phyloP scores from a whole-genome alignment of 2,329 filamentous ascomycete genomes.

The Didymellaceae sp. region DNA sequence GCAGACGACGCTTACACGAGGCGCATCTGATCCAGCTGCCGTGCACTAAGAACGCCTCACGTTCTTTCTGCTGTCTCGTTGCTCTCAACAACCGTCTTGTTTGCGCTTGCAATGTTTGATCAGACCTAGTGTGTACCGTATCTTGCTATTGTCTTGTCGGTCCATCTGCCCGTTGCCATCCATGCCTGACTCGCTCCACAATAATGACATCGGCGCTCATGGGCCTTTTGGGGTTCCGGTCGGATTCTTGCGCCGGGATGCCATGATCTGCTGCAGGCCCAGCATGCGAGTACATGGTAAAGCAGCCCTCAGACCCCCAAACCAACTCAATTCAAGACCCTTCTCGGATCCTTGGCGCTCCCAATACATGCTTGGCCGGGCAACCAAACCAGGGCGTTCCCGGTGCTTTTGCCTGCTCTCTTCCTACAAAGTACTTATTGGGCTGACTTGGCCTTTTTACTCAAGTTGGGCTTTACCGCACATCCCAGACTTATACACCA shows the following conservation, averaged over 20 bases:
- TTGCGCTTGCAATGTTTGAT: too few relatives aligned
- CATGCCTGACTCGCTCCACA: conserved; percentile 4
- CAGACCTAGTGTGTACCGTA: too few relatives aligned
- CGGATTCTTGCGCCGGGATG: background rate
- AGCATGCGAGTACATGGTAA: background rate
- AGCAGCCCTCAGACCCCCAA: background rate
- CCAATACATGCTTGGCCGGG: background rate
- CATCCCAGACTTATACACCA: background rate
- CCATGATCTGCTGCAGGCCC: conserved; percentile 1
- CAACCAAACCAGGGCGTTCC: background rate
- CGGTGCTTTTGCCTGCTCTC: background rate
- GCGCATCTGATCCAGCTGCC: background rate
- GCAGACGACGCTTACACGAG: conserved; percentile 5
- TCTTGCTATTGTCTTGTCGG: too few relatives aligned
- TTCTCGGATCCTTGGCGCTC: background rate
- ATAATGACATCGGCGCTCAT: conserved; percentile 4
- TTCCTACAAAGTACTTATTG: background rate
- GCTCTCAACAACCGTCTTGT: background rate
- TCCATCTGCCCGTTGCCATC: background rate
- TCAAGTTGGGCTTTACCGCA: background rate
- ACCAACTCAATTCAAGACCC: background rate
- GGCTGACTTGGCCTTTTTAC: background rate
- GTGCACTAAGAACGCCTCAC: background rate
- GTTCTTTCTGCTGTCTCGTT: background rate
- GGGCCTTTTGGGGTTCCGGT: background rate